Conservation (phyloP, 2,329 filamentous ascomycete genomes). For the Penicillium sp. region DNA sequence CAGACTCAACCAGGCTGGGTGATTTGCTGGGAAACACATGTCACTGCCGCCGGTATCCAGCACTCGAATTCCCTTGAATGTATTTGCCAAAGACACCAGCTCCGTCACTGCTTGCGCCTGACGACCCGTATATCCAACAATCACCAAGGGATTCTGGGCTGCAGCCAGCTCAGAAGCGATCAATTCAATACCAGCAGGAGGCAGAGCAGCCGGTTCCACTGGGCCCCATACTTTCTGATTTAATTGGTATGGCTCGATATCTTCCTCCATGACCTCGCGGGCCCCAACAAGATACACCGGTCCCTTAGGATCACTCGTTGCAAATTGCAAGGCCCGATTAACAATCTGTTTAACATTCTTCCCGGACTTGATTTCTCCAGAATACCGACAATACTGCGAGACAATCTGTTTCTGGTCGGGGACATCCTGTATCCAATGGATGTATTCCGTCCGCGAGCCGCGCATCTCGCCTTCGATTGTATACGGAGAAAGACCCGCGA, state of each 20-base stretch:
- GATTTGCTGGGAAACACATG: conserved; percentile 55
- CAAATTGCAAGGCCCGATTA: conserved; percentile 81
- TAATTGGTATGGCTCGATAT: conserved; percentile 73
- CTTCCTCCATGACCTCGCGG: conserved; percentile 83
- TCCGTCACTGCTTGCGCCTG: conserved; percentile 47
- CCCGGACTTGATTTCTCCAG: conserved; percentile 80
- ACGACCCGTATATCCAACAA: conserved; percentile 57
- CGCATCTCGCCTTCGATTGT: conserved; percentile 78
- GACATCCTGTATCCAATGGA: conserved; percentile 85
- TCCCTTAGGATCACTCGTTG: conserved; percentile 74
- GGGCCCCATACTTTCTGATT: conserved; percentile 72
- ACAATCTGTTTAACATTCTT: conserved; percentile 89
- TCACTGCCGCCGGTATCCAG: conserved; percentile 57
- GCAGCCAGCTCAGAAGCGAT: conserved; percentile 50
- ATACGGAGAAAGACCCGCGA: conserved; percentile 76
- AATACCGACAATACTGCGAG: conserved; percentile 82
- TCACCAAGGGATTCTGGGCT: conserved; percentile 54
- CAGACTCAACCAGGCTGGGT: conserved; percentile 67
- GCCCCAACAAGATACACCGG: conserved; percentile 80
- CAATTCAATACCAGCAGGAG: conserved; percentile 47
- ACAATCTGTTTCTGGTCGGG: conserved; percentile 82
- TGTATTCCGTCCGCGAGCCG: conserved; percentile 79
- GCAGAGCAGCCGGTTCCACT: conserved; percentile 68
- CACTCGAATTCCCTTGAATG: conserved; percentile 43
- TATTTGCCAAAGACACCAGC: conserved; percentile 36